Evolutionary conservation across 1,284 basidiomycete species (phyloP).

Genomic region (Puccinia polysora): DNA sequence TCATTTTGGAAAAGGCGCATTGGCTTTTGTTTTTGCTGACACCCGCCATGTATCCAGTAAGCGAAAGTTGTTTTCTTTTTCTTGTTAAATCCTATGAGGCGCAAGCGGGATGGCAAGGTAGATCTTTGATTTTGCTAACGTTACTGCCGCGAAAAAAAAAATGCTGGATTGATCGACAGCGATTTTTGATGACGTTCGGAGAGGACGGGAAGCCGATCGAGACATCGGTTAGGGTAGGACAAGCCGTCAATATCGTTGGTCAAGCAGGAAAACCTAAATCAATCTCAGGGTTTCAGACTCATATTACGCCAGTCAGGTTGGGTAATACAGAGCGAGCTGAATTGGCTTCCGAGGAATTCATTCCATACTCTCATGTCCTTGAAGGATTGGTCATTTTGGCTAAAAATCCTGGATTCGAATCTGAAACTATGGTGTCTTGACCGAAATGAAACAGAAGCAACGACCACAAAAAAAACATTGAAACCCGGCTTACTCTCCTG

Average conservation of each 20-base stretch:
- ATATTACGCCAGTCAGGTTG: slow-evolving; percentile 88
- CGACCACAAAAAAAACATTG: too few relatives aligned
- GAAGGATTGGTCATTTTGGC: slow-evolving; percentile 68
- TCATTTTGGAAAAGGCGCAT: slow-evolving; percentile 87
- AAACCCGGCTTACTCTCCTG: too few relatives aligned
- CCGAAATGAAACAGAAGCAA: too few relatives aligned
- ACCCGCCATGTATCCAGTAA: slow-evolving; percentile 83
- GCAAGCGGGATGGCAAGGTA: background rate
- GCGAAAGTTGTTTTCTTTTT: background rate
- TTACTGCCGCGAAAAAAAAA: background rate
- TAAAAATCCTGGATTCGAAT: slow-evolving; percentile 55
- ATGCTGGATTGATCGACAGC: slow-evolving; percentile 48
- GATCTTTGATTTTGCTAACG: background rate
- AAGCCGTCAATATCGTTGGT: slow-evolving; percentile 83
- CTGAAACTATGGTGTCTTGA: slow-evolving; percentile 47
- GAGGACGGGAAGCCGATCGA: slow-evolving; percentile 69
- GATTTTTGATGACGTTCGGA: slow-evolving; percentile 94
- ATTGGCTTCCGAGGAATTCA: slow-evolving; percentile 92
- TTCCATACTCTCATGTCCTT: slow-evolving; percentile 70
- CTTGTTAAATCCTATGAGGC: too few relatives aligned
- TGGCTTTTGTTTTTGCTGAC: slow-evolving; percentile 98
- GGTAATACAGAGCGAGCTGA: slow-evolving; percentile 91
- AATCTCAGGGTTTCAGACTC: slow-evolving; percentile 93
- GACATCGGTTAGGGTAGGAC: slow-evolving; percentile 67
- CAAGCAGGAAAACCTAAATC: slow-evolving; percentile 86